Percentiles rank a stretch among this genome's conserved stretches.
Evolutionary conservation across 192 early-diverging fungal genomes (phyloP).

Genomic region (Lobulomyces angularis): DNA sequence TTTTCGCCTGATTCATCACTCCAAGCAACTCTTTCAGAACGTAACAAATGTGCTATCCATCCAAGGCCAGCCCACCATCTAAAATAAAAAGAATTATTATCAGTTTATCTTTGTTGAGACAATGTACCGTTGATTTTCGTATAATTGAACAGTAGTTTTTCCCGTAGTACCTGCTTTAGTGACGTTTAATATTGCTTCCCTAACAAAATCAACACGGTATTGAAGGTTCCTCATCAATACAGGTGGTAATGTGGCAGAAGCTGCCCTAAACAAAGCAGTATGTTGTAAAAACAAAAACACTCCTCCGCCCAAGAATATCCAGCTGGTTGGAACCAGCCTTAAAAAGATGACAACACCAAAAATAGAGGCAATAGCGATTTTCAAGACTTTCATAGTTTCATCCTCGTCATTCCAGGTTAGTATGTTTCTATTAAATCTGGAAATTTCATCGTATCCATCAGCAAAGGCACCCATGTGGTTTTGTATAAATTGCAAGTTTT

Average conservation of each 20-base stretch:
- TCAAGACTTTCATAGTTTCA: slow-evolving; percentile 15
- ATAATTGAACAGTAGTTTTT: slow-evolving; percentile 24
- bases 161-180: slow-evolving; percentile 12
- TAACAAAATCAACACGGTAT: slow-evolving; percentile 20
- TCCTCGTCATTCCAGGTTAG: slow-evolving; percentile 30
- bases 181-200: slow-evolving; percentile 15
- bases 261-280: slow-evolving; percentile 39
- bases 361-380: slow-evolving; percentile 16
- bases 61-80: slow-evolving; percentile 36
- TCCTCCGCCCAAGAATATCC: slow-evolving; percentile 34
- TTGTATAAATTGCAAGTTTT: slow-evolving; percentile 62
- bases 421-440: slow-evolving; percentile 5
- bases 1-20: slow-evolving; percentile 48
- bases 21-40: slow-evolving; percentile 52
- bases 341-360: slow-evolving; percentile 16
- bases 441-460: slow-evolving; percentile 24
- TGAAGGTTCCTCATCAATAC: slow-evolving; percentile 19
- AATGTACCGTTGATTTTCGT: slow-evolving; percentile 59
- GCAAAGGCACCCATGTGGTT: slow-evolving; percentile 57
- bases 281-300: slow-evolving; percentile 43
- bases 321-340: slow-evolving; percentile 17
- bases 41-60: slow-evolving; percentile 53
- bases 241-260: slow-evolving; percentile 23
- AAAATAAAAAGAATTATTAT: not conserved
- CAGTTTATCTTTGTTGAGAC: not conserved